phyloP scores from a whole-genome alignment of 164 flowering plant species.

The Magnolia sinica region DNA sequence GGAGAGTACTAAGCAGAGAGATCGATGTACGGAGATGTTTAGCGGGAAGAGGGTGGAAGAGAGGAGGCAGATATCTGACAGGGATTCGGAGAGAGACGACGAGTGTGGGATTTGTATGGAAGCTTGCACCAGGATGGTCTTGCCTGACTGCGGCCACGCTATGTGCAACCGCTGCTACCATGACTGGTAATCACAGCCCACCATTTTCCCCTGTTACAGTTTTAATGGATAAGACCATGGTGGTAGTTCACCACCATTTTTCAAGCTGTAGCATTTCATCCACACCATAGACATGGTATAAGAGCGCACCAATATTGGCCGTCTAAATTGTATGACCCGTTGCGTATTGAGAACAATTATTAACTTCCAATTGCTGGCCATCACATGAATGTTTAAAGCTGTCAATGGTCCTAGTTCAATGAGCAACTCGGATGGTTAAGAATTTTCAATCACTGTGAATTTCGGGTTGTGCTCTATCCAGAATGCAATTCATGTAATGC shows the following conservation, averaged over 20 bases:
- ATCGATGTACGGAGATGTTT: slow-evolving; percentile 16
- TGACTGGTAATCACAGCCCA: slow-evolving; percentile 55
- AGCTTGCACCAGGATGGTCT: slow-evolving; percentile 73
- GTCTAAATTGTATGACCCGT: background rate
- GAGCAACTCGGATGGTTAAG: background rate
- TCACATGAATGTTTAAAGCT: background rate
- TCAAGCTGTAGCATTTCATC: background rate
- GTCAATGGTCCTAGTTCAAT: background rate
- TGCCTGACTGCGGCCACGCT: slow-evolving; percentile 87
- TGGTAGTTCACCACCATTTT: background rate
- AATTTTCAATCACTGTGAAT: background rate
- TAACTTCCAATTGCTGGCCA: background rate
- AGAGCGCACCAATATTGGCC: background rate
- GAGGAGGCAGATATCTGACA: slow-evolving; percentile 23
- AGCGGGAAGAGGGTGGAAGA: slow-evolving; percentile 39
- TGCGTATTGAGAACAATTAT: background rate
- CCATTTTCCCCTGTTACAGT: background rate
- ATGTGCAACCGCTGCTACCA: slow-evolving; percentile 93
- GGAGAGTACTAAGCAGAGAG: slow-evolving; percentile 25
- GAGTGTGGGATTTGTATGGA: slow-evolving; percentile 93
- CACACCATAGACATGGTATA: background rate
- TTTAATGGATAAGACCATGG: background rate
- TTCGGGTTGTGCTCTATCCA: background rate
- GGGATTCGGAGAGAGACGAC: slow-evolving; percentile 71
- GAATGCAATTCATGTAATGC: no score